Base-by-base conservation (phyloP, 805 yeast species). In the Metschnikowia baotianmanensis region DNA sequence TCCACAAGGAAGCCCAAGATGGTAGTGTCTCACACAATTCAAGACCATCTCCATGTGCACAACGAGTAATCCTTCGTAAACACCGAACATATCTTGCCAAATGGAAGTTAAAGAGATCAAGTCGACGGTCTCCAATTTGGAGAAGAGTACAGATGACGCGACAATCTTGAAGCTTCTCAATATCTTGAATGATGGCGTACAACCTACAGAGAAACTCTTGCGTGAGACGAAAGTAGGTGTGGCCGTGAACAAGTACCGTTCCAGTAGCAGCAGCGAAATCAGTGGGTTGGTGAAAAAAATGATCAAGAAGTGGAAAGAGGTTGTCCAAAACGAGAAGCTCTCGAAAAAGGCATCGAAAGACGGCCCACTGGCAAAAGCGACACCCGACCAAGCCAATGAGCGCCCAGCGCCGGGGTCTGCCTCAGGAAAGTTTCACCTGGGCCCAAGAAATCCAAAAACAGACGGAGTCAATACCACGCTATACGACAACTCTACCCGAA, bases 181-280 rank as follows among this genome's bases (percentile, higher is more conserved):
- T 31, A 70, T 76, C 18, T 67, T 91, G 46, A 80, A 83, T 51
- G 77, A 74, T 42, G 86, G 86, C 10, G 86, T 88, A 38, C 70
- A 72, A 51, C 96, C 98, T 8, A 82, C 95, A 1, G 98, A 91
- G 58, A 78, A 81, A 58, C 70, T 91, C 25, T 71, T 91, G 37
- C 77, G 97, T 55, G 95, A 91, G 56, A 93, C 99, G 7, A 89
- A 88, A 62, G 91, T 93, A n/a, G 99, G 99, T 49, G 91, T 93
- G 13, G 91, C 90, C 7, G 97, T 93, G 30, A 93, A 93, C 67
- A 89, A 87, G 63, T 79, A 85, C 55, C 79, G 96, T 49, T 66
- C 86, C 7, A 79, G 81, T 34, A 57, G 65, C 22, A 86, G 85
- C 61, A 47, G 75, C 17, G 95, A 89, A 51, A 76, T 93, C 33